These are phyloP conservation scores for Podospora pseudoanserina DNA, from an alignment of 495 filamentous ascomycete species.

Conservation along the genomic window DNA sequence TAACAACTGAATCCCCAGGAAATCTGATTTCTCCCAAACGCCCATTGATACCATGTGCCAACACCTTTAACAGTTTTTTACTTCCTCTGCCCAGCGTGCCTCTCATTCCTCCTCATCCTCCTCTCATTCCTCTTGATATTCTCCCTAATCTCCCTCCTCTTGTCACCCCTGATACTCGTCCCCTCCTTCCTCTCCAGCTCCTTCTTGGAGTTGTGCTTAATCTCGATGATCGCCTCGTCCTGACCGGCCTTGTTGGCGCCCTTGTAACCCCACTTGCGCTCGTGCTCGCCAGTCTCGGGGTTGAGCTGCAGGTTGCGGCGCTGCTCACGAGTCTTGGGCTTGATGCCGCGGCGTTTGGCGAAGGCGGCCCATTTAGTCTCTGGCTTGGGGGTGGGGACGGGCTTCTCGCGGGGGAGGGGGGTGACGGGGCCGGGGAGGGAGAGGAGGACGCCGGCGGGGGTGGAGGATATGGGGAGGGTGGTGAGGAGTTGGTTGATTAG, in stretches of 20 bases:
- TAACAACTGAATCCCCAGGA: no score
- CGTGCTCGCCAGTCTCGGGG: slow-evolving; percentile 81
- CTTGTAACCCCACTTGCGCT: slow-evolving; percentile 85
- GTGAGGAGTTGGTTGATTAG: slow-evolving; percentile 78
- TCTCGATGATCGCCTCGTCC: slow-evolving; percentile 77
- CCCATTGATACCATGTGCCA: neutral
- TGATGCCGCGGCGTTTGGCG: slow-evolving; percentile 92
- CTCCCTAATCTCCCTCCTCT: slow-evolving; percentile 60
- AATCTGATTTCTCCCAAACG: neutral
- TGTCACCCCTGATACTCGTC: slow-evolving; percentile 57
- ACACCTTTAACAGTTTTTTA: slow-evolving; percentile 7
- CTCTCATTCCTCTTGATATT: slow-evolving; percentile 64
- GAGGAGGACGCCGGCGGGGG: slow-evolving; percentile 66
- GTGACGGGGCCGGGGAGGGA: slow-evolving; percentile 66
- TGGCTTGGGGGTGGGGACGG: slow-evolving; percentile 70
- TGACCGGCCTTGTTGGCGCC: slow-evolving; percentile 76
- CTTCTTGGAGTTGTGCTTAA: slow-evolving; percentile 75
- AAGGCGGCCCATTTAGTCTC: slow-evolving; percentile 94
- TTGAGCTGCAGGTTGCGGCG: slow-evolving; percentile 71
- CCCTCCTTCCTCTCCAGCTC: slow-evolving; percentile 60
- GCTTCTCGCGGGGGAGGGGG: slow-evolving; percentile 81
- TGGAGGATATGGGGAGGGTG: slow-evolving; percentile 69
- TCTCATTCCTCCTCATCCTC: slow-evolving; percentile 65
- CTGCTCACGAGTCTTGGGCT: slow-evolving; percentile 66
- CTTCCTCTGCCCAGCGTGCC: slow-evolving; percentile 42